Percentiles rank a stretch among this genome's conserved stretches.
Evolutionary conservation across 495 filamentous ascomycete species (phyloP).

Genomic region (Tuber brumale): DNA sequence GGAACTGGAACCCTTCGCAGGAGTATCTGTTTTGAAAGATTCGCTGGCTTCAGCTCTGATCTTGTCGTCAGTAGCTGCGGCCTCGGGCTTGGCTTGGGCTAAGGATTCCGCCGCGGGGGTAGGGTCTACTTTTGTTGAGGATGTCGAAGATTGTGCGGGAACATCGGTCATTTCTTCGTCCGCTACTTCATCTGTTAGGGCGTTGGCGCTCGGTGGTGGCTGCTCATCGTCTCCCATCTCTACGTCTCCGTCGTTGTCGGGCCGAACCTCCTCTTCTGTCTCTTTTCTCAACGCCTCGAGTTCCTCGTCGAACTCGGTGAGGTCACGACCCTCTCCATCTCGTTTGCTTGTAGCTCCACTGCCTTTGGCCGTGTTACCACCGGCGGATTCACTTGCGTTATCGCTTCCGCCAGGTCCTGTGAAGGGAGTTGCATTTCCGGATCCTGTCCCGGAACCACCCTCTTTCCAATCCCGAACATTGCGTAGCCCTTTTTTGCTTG

Average conservation of each 20-base stretch:
- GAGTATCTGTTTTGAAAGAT: not conserved
- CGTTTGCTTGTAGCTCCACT: conserved; percentile 42
- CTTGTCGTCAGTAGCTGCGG: not conserved
- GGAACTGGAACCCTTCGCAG: not conserved
- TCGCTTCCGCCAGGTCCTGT: conserved; percentile 29
- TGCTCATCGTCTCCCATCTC: conserved; percentile 56
- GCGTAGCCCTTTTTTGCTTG: conserved; percentile 53
- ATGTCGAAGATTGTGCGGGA: conserved; percentile 6
- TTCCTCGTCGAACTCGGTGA: conserved; percentile 51
- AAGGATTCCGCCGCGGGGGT: not conserved
- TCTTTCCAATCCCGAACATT: conserved; percentile 38
- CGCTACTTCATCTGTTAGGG: conserved; percentile 45
- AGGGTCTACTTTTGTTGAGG: not conserved
- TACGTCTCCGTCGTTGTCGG: conserved; percentile 50
- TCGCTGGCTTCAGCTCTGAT: not conserved
- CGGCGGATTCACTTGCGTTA: conserved; percentile 61
- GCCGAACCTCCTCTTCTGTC: conserved; percentile 45
- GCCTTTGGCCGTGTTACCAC: conserved; percentile 50
- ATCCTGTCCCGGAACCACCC: conserved; percentile 59
- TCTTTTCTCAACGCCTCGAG: conserved; percentile 48
- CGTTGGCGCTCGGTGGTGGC: conserved; percentile 38
- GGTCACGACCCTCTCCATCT: conserved; percentile 28
- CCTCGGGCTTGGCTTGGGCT: conserved; percentile 1
- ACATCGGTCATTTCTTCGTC: conserved; percentile 42
- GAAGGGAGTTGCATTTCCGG: conserved; percentile 54